Evolutionary conservation across 495 filamentous ascomycete genomes (phyloP).

Genomic region (Glonium stellatum): DNA sequence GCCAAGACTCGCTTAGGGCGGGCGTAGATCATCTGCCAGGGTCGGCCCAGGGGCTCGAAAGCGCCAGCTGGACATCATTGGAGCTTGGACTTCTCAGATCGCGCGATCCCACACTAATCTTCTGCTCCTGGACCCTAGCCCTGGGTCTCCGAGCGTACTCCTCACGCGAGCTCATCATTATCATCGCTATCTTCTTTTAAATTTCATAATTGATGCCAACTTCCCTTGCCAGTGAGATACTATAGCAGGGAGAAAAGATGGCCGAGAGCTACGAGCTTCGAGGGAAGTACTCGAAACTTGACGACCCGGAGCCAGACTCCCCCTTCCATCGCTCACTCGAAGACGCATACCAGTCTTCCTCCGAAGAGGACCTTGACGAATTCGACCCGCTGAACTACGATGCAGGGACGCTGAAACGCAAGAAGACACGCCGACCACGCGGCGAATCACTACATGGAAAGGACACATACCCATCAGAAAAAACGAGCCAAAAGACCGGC

Average conservation of each 20-base stretch:
- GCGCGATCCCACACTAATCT: not conserved
- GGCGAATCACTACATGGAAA: constrained; percentile 5
- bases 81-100: not conserved
- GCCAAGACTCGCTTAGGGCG: not conserved
- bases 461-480: constrained; percentile 10
- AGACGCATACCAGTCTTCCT: constrained; percentile 22
- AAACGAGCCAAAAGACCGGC: constrained; percentile 3
- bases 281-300: constrained; percentile 28
- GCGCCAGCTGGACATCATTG: not conserved
- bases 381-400: constrained; percentile 37
- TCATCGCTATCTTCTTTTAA: not conserved
- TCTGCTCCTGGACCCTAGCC: not conserved
- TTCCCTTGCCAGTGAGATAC: not conserved
- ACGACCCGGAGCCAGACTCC: constrained; percentile 17
- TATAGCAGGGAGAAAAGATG: not conserved
- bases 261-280: constrained; percentile 23
- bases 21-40: not conserved
- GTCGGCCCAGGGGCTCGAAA: not conserved
- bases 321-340: constrained; percentile 25
- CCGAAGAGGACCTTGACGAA: constrained; percentile 34
- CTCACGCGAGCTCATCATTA: not conserved
- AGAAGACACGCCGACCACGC: constrained; percentile 9
- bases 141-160: not conserved
- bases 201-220: not conserved
- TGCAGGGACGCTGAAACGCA: constrained; percentile 27